Evolutionary conservation across 2,329 filamentous ascomycete species (phyloP), one percentile per base, ranked within the genome.

Genomic region (Tolypocladium guangdongense): DNA sequence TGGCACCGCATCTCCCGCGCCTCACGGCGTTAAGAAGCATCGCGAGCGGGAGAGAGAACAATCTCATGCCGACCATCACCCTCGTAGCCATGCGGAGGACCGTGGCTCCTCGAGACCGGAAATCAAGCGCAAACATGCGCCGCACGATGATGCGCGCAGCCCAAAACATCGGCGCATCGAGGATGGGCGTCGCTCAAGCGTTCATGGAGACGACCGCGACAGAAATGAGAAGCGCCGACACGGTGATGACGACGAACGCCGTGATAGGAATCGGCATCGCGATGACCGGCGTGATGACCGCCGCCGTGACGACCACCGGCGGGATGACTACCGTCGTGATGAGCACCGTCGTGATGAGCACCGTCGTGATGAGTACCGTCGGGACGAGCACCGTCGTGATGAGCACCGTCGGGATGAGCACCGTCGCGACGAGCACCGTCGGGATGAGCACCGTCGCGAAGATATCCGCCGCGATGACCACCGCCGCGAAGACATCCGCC

Each of bases 1-100:
- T 52, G 76, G 81, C 38, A 86, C 84, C 22, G 84, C 83, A n/a
- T 90, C 87, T 20, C 87, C 88, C 8, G 84, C 78, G 24, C 85
- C 87, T 3, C 74, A 74, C 37, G 54, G 56, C 14, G 52, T 59
- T 16, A 72, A 71, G 62, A 75, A 76, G 54, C 70, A 74, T 57
- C 72, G 76, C 41, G 74, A 78, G 22, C 68, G 72, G 45, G 75
- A 78, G 37, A 70, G 75, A 41, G 72, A 76, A 27, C 71, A 74
- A 46, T 67, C 67, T 14, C 70, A 74, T 51, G 66, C 67, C 41
- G 76, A 80, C 33, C 74, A 78, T 51, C 76, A 78, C 37, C 74
- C 76, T 30, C 74, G 76, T 47, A 78, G 72, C 60, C 72, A 76
- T 55, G 68, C 70, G 16, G 77, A 78, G 14, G 80, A 82, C 20